Percentiles rank a stretch among this genome's conserved stretches.
phyloP scores from a whole-genome alignment of 2,329 filamentous ascomycete species.

The Rutstroemia sydowiana region DNA sequence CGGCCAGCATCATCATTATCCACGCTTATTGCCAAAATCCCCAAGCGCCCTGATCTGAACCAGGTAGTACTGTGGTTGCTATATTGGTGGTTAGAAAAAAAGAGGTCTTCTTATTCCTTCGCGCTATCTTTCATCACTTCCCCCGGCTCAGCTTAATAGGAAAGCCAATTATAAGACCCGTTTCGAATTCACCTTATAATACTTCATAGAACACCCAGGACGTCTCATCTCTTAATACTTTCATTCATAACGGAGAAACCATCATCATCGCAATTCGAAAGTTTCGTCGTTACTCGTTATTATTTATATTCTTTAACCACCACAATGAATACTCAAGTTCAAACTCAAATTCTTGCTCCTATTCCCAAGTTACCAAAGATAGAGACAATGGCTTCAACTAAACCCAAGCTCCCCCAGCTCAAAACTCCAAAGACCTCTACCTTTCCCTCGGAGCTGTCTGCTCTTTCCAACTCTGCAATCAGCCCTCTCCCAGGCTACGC shows the following conservation, averaged over 20 bases:
- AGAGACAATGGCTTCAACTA: slow-evolving; percentile 27
- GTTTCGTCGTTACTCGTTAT: slow-evolving; percentile 22
- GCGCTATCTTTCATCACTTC: slow-evolving; percentile 14
- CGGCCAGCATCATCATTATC: slow-evolving; percentile 10
- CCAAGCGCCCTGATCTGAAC: slow-evolving; percentile 10
- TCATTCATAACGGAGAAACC: slow-evolving; percentile 19
- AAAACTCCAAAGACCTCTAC: slow-evolving; percentile 55
- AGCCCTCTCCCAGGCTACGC: slow-evolving; percentile 60
- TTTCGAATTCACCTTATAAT: slow-evolving; percentile 25
- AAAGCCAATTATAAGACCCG: slow-evolving; percentile 9
- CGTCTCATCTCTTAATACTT: slow-evolving; percentile 11
- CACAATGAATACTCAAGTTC: slow-evolving; percentile 5
- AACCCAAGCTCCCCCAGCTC: slow-evolving; percentile 54
- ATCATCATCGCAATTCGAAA: slow-evolving; percentile 25
- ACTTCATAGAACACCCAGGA: slow-evolving; percentile 18
- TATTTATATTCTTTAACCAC: too few species aligned
- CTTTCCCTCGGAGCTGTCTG: slow-evolving; percentile 51
- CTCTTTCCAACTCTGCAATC: slow-evolving; percentile 54
- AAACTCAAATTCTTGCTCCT: slow-evolving; percentile 12
- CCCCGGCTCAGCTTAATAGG: slow-evolving; percentile 14
- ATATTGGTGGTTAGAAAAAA: slow-evolving; percentile 10
- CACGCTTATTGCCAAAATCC: slow-evolving; percentile 5
- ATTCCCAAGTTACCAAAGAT: slow-evolving; percentile 14
- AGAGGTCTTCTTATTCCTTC: slow-evolving; percentile 17
- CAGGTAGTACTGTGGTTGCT: slow-evolving; percentile 9